Evolutionary conservation across 306 rosid species (phyloP), one percentile per base, ranked within the genome.

Genomic region (Luffa acutangula): DNA sequence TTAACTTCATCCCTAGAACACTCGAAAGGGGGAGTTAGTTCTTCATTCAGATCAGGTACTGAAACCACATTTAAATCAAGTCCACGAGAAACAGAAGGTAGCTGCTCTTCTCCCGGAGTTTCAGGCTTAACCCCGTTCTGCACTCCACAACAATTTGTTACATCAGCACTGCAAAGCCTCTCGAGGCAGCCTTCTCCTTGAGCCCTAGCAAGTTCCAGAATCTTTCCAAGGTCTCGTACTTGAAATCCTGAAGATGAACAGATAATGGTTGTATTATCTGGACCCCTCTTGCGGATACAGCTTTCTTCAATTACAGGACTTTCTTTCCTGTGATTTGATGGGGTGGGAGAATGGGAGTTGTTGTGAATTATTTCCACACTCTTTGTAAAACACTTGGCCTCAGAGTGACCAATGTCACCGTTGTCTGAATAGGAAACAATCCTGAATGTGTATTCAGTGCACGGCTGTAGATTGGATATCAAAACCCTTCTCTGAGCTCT

Each of bases 361-460:
- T 86, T 95, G 78, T 85, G 85, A 74, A 91, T 83, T 83, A 96
- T 81, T 87, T 93, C 99, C 45, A 91, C 75, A 78, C 99, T 96
- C 88, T 87, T 91, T 73, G 98, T 96, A 89, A 96, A 96, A 89
- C 99, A 96, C 89, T 91, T 96, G 1, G 93, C 96, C 93, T 96
- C 96, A 57, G 99, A 96, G 90, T 96, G 98, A 82, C 99, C 99
- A 82, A 88, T 83, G 83, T 96, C 99, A 67, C 96, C 89, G 20
- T 43, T 73, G 79, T 90, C 96, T 5, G 91, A 86, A 80, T 69
- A 91, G 41, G 99, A 96, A 79, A 96, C 70, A 15, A 96, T 91
- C 76, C 93, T 88, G 80, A 96, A 96, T 2, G 92, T 88, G 85
- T 96, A 93, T 85, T 91, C 97, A 17, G 97, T 87, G 91, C 99